Evolutionary conservation across 495 filamentous ascomycete species (phyloP), one percentile per base, ranked within the genome.

Genomic region (Penicillium lividum): DNA sequence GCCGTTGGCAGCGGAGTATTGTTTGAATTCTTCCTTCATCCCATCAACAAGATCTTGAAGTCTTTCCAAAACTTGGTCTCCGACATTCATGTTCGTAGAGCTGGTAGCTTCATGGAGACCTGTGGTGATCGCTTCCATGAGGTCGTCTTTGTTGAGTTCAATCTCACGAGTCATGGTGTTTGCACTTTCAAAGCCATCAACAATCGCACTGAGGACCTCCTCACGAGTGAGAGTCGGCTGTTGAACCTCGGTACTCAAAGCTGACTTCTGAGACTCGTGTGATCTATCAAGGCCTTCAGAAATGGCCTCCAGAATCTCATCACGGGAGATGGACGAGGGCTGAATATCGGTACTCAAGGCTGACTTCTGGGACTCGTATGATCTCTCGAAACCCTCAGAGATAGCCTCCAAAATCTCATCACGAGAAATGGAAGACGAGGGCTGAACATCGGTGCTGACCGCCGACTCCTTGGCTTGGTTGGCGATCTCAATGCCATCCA

Each of bases 31-130:
- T 22, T 86, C 80, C 43, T 83, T 85, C 82, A 97, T 88, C 22
- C 80, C 80, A 11, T 90, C 82, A 64, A 91, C 81, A 44, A 96
- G 81, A 28, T 90, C 89, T 28, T 89, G 83, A 18, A 97, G 80
- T 4, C 84, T 85, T 18, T 86, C 79, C n/a, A 91, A 68, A 30
- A 96, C 80, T 66, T 93, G 83, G 7, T 88, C 82, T 22, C 82
- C 80, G 44, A 84, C 73, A 25, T 71, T 73, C 25, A 74, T 71
- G 59, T 80, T 82, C 5, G 80, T 73, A 15, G 79, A 73, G 7
- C 64, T 66, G 28, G 69, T 74, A 6, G 80, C 80, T 66, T 87
- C 80, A 3, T 74, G 68, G 3, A 89, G 73, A 38, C 79, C 84
- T 7, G 80, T 80, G 43, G 82, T 81, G 18, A 90, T 86, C 18